Evolutionary conservation across 768 basidiomycete genomes (phyloP).

Genomic region (Lactifluus subvellereus): DNA sequence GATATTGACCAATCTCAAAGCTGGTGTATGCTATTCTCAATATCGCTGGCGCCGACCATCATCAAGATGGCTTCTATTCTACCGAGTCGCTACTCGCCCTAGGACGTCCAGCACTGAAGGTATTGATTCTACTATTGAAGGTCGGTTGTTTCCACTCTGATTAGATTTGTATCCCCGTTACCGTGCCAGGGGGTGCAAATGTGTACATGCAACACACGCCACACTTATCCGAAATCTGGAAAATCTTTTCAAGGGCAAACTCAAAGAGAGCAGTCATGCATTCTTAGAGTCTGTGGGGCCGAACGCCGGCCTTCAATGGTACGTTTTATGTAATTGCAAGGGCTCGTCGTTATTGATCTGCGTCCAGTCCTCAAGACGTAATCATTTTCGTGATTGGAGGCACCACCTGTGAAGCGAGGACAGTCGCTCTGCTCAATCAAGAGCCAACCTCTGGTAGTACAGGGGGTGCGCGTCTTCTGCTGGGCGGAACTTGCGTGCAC

Average conservation of each 20-base stretch:
- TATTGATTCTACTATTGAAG: no score
- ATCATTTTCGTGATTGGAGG: conserved; percentile 97
- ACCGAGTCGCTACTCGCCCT: conserved; percentile 92
- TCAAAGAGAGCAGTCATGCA: conserved; percentile 86
- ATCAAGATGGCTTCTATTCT: conserved; percentile 95
- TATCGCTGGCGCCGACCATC: conserved; percentile 89
- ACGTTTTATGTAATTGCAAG: conserved; percentile 19
- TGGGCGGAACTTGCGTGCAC: conserved; percentile 93
- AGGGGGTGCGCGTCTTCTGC: conserved; percentile 67
- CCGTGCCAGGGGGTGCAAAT: conserved; percentile 88
- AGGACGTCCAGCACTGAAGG: conserved; percentile 91
- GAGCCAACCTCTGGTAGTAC: conserved; percentile 55
- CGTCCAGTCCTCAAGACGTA: conserved; percentile 83
- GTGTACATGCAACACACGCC: conserved; percentile 98
- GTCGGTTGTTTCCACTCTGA: conserved; percentile 34
- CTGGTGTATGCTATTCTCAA: conserved; percentile 91
- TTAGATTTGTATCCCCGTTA: conserved; percentile 14
- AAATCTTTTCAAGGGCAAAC: conserved; percentile 74
- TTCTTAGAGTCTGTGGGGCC: conserved; percentile 71
- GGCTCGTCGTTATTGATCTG: background rate
- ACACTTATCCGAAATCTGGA: conserved; percentile 87
- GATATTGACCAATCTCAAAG: conserved; percentile 36
- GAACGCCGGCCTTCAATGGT: conserved; percentile 71
- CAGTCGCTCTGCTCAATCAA: conserved; percentile 82
- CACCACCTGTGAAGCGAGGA: conserved; percentile 87